Evolutionary conservation across 257 asterid species (phyloP).

Genomic region (Paulownia fortunei): DNA sequence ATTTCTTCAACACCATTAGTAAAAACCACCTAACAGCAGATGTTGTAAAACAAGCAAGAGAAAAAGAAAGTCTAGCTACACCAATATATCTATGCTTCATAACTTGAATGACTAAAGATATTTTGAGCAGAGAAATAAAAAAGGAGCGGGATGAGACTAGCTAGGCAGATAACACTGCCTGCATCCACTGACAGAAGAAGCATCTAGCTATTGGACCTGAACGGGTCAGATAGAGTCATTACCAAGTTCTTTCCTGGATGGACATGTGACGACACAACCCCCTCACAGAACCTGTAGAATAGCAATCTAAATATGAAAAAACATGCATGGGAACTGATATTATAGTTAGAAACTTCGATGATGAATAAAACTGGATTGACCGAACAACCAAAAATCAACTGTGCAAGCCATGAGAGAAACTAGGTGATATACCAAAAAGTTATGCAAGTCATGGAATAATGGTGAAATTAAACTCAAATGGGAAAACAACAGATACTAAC

Average conservation of each 20-base stretch:
- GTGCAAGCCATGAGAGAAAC: background rate
- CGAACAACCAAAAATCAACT: constrained; percentile 4
- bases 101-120: background rate
- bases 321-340: background rate
- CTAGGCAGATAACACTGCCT: background rate
- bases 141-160: background rate
- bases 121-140: background rate
- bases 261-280: constrained; percentile 44
- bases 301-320: constrained; percentile 2
- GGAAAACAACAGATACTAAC: background rate
- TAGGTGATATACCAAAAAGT: background rate
- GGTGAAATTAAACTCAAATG: background rate
- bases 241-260: constrained; percentile 54
- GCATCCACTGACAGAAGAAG: background rate
- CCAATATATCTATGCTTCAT: background rate
- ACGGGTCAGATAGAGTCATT: constrained; percentile 19
- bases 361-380: background rate
- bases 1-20: constrained; percentile 45
- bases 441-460: background rate
- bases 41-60: background rate
- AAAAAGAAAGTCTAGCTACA: constrained; percentile 1
- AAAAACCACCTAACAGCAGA: constrained; percentile 40
- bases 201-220: background rate
- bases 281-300: constrained; percentile 57
- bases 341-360: background rate